Conservation (phyloP, 2,329 filamentous ascomycete species). For the Venturia effusa region DNA sequence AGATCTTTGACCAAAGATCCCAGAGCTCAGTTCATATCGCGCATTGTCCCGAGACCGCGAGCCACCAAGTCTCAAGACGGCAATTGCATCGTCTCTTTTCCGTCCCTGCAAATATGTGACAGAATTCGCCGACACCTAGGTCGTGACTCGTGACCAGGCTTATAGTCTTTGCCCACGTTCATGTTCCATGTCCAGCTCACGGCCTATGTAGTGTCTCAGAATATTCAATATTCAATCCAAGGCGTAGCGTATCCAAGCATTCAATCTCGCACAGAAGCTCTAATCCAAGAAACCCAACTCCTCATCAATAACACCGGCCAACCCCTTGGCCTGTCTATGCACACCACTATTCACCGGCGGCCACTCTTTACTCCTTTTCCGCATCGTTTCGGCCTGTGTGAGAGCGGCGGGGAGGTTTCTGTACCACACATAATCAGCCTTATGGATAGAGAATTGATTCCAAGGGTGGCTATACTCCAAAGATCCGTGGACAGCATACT, state of each 20-base stretch:
- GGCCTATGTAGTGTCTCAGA: not conserved
- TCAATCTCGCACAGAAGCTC: not conserved
- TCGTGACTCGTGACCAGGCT: not conserved
- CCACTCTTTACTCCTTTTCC: slow-evolving; percentile 34
- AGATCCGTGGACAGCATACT: slow-evolving; percentile 64
- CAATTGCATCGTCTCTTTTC: not conserved
- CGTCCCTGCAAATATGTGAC: not conserved
- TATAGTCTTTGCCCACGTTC: not conserved
- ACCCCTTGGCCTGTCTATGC: slow-evolving; percentile 30
- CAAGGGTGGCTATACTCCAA: slow-evolving; percentile 43
- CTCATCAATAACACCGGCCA: slow-evolving; percentile 44
- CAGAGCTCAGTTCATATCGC: not conserved
- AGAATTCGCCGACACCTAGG: not conserved
- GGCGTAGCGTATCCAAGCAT: not conserved
- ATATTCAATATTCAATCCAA: not conserved
- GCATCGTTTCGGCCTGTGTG: slow-evolving; percentile 35
- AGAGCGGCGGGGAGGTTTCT: slow-evolving; percentile 40
- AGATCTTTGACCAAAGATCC: not conserved
- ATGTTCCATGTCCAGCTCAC: not conserved
- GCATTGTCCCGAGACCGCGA: not conserved
- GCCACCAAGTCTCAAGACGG: not conserved
- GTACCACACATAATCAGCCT: not conserved
- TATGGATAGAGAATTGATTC: not conserved
- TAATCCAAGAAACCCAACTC: slow-evolving; percentile 34
- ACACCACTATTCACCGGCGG: slow-evolving; percentile 38